Conservation (phyloP, 2,329 filamentous ascomycete genomes). For the Simplicillium sp. region DNA sequence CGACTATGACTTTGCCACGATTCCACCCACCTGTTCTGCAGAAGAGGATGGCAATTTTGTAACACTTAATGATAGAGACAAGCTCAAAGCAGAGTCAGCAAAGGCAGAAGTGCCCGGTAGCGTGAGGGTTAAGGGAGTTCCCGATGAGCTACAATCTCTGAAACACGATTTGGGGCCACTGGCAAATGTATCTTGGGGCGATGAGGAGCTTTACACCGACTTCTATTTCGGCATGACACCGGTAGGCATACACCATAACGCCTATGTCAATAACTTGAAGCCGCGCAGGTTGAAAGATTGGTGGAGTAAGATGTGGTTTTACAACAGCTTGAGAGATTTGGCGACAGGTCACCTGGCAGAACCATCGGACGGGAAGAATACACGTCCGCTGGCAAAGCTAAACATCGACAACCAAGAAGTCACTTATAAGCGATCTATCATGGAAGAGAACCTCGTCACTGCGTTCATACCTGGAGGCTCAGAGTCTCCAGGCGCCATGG, state of each 20-base stretch:
- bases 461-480: background rate
- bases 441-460: background rate
- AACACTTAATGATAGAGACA: constrained; percentile 13
- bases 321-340: constrained; percentile 19
- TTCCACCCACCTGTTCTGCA: constrained; percentile 24
- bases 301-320: constrained; percentile 27
- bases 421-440: constrained; percentile 13
- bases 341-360: constrained; percentile 15
- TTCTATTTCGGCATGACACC: constrained; percentile 25
- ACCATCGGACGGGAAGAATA: constrained; percentile 5
- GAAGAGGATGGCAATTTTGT: constrained; percentile 26
- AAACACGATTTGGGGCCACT: constrained; percentile 8
- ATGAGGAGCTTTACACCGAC: constrained; percentile 24
- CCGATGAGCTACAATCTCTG: constrained; percentile 15
- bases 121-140: constrained; percentile 17
- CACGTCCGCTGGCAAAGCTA: constrained; percentile 12
- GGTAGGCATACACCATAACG: constrained; percentile 27
- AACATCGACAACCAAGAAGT: constrained; percentile 6
- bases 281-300: constrained; percentile 19
- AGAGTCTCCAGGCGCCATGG: too few species aligned
- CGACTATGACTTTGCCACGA: constrained; percentile 27
- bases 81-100: constrained; percentile 13
- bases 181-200: constrained; percentile 16
- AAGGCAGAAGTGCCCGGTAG: constrained; percentile 20
- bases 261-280: constrained; percentile 22